Base-by-base conservation (phyloP, 1,284 basidiomycete species). In the Cerioporus squamosus region DNA sequence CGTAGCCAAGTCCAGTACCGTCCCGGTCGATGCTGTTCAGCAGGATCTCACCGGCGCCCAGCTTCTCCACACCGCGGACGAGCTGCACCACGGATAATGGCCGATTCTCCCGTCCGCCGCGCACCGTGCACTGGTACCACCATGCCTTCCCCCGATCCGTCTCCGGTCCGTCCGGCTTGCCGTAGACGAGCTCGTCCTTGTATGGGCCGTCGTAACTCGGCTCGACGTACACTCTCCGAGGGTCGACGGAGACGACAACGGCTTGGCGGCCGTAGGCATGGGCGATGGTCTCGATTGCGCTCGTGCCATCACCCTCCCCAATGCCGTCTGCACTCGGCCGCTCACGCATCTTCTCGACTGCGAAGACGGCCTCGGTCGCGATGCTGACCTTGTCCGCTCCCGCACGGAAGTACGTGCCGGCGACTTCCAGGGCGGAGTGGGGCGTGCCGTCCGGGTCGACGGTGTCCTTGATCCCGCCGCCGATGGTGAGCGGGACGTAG, bases 51-150 rank as follows among this genome's bases (percentile, higher is more conserved):
- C 97, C 97, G 0, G 97, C 96, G 1, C 97, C 97, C 18, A 99
- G 84, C 23, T 76, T 76, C 75, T 97, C 94, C 18, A 91, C 94
- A 22, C 96, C 97, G 51, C 86, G 81, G 2, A 94, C 95, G 18
- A 99, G 86, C 76, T 99, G 90, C 20, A 95, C 87, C 18, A 91
- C 97, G 20, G 97, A 97, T n/a, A 99, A 75, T 53, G 88, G 88
- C n/a, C 95, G 85, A 39, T 82, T 73, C 70, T 95, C 93, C 39
- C 97, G 87, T 17, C 97, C 97, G 47, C 97, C 97, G 6, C 91
- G 93, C 53, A 98, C 91, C 14, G 97, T 99, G 74, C 97, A 98
- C 71, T 95, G 93, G 76, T 99, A 99, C 97, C 97, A 99, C 95
- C 97, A 98, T 45, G 87, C 87, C 72, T 90, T 89, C 56, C 88